Percentiles rank a stretch among this genome's conserved stretches.
These are phyloP conservation scores for Fusarium xylarioides DNA, from an alignment of 2,329 filamentous ascomycete species.

Conservation along the genomic window DNA sequence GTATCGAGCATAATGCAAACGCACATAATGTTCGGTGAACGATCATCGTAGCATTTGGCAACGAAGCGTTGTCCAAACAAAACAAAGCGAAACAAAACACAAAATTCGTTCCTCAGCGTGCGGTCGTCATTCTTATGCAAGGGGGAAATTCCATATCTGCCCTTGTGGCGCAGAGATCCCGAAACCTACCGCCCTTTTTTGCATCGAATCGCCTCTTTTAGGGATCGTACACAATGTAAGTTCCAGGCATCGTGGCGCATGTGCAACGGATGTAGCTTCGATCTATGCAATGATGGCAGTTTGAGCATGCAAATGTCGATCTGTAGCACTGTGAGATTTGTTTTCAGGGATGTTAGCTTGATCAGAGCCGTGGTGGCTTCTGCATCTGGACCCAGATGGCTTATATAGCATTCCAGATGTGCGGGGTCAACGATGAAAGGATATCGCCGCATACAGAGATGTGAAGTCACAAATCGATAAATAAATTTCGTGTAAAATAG, in stretches of 20 bases:
- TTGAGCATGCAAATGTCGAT: neutral
- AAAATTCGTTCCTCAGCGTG: too few species aligned
- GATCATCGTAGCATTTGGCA: neutral
- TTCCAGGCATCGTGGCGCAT: neutral
- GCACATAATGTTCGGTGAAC: neutral
- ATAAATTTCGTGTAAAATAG: fast-evolving
- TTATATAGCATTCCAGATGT: neutral
- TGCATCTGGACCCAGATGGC: neutral
- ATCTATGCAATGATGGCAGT: neutral
- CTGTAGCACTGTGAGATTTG: neutral
- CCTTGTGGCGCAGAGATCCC: neutral
- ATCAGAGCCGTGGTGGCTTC: neutral
- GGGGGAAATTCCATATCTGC: neutral
- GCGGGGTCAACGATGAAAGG: neutral
- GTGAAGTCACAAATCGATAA: neutral
- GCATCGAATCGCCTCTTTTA: neutral
- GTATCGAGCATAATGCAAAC: neutral
- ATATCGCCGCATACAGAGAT: neutral
- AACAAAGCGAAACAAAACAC: neutral
- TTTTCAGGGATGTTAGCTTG: neutral
- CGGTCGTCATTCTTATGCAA: neutral
- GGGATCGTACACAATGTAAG: too few species aligned
- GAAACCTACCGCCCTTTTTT: neutral
- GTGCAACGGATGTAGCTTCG: neutral
- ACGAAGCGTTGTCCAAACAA: neutral